Percentiles rank a stretch among this genome's conserved stretches.
phyloP scores from a whole-genome alignment of 2,329 filamentous ascomycete species.

The Clonostachys byssicola region DNA sequence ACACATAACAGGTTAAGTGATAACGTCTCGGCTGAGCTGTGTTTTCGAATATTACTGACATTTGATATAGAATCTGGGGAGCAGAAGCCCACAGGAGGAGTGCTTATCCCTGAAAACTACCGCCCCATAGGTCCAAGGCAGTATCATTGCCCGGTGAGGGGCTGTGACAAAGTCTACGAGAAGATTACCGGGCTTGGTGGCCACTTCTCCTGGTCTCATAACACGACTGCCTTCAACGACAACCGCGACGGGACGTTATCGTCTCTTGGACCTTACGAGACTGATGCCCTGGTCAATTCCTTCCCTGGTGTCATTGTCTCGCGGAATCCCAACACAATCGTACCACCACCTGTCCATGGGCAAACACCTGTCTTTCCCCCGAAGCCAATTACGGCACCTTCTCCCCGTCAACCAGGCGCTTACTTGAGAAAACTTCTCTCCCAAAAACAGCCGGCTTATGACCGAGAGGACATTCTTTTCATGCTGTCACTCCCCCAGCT shows the following conservation, averaged over 20 bases:
- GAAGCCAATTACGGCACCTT: too few species aligned
- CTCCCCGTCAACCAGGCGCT: too few species aligned
- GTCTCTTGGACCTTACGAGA: conserved; percentile 7
- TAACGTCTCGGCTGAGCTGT: too few species aligned
- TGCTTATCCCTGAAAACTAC: conserved; percentile 13
- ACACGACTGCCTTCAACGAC: conserved; percentile 16
- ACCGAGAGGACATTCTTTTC: too few species aligned
- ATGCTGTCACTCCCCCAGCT: too few species aligned
- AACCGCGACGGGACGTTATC: conserved; percentile 26
- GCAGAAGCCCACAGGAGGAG: neutral
- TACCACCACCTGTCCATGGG: too few species aligned
- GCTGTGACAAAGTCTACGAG: conserved; percentile 12
- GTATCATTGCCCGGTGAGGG: conserved; percentile 20
- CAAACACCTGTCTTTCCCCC: too few species aligned
- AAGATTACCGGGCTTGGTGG: conserved; percentile 2
- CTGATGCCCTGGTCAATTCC: neutral
- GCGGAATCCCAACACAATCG: conserved; percentile 1
- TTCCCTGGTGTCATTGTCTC: conserved; percentile 15
- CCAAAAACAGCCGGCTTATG: too few species aligned
- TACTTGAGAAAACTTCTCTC: too few species aligned
- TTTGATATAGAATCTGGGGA: neutral
- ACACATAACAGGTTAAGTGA: too few species aligned
- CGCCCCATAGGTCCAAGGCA: conserved; percentile 5
- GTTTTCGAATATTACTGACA: too few species aligned
- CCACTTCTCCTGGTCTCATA: conserved; percentile 10